Evolutionary conservation across 176 grass and related monocot genomes (phyloP).

Genomic region (Carex kokanica): DNA sequence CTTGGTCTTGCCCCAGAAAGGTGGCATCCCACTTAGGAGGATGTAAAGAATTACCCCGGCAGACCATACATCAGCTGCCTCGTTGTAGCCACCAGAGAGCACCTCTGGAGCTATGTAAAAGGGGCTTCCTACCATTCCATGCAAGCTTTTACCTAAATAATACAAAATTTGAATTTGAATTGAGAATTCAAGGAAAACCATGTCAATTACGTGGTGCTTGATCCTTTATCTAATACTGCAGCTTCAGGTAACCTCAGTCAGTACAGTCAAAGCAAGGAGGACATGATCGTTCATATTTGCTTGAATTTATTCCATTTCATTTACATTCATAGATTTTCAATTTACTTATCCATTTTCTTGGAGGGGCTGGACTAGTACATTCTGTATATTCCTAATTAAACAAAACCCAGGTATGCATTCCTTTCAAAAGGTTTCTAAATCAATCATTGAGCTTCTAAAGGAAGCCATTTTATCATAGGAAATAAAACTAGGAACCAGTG

Average conservation of each 20-base stretch:
- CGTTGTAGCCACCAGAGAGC: slow-evolving; percentile 76
- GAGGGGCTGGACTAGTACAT: neutral
- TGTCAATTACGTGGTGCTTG: neutral
- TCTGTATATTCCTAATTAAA: neutral
- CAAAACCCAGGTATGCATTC: neutral
- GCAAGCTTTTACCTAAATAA: slow-evolving; percentile 69
- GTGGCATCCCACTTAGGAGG: slow-evolving; percentile 81
- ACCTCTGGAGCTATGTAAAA: slow-evolving; percentile 98
- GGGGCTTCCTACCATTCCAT: slow-evolving; percentile 84
- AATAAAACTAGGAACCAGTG: neutral
- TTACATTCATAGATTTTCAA: neutral
- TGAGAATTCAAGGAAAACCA: neutral
- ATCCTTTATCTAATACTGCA: neutral
- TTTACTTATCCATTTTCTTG: neutral
- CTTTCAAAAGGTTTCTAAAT: neutral
- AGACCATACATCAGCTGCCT: slow-evolving; percentile 90
- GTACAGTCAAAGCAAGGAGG: neutral
- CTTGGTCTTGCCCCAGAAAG: slow-evolving; percentile 91
- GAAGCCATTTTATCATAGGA: neutral
- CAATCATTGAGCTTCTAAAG: neutral
- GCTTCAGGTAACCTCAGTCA: neutral
- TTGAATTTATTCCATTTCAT: neutral
- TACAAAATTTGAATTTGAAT: slow-evolving; percentile 3
- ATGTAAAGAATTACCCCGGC: slow-evolving; percentile 92
- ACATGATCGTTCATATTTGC: neutral